Evolutionary conservation across 1,284 basidiomycete species (phyloP).

Genomic region (Leccinum subspadiceum): DNA sequence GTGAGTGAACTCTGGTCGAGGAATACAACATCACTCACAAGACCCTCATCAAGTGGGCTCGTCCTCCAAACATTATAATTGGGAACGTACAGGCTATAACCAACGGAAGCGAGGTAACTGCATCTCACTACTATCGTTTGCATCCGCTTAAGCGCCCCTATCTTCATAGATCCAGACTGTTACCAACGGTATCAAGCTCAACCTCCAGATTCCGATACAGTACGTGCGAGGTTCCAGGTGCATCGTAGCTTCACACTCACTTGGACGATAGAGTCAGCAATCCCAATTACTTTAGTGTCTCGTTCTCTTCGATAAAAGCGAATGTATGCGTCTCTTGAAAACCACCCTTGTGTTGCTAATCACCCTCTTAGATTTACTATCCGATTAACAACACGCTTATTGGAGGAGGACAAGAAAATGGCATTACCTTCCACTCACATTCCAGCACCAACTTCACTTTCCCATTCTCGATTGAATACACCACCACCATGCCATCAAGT

Average conservation of each 20-base stretch:
- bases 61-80: slow-evolving; percentile 73
- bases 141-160: slow-evolving; percentile 10
- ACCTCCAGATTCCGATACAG: slow-evolving; percentile 69
- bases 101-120: slow-evolving; percentile 43
- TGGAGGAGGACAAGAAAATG: slow-evolving; percentile 64
- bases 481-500: slow-evolving; percentile 57
- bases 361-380: slow-evolving; percentile 59
- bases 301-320: slow-evolving; percentile 69
- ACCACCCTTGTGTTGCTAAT: slow-evolving; percentile 9
- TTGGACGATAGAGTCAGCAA: slow-evolving; percentile 63
- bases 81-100: slow-evolving; percentile 48
- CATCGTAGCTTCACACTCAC: slow-evolving; percentile 12
- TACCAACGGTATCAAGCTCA: slow-evolving; percentile 54
- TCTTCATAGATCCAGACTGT: slow-evolving; percentile 38
- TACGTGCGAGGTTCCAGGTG: slow-evolving; percentile 34
- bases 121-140: slow-evolving; percentile 2
- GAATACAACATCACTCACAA: slow-evolving; percentile 10
- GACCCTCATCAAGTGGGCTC: slow-evolving; percentile 60
- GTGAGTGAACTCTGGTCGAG: slow-evolving; percentile 43
- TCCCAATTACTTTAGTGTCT: slow-evolving; percentile 82
- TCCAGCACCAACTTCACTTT: slow-evolving; percentile 76
- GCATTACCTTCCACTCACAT: slow-evolving; percentile 66
- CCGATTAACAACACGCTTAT: slow-evolving; percentile 62
- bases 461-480: slow-evolving; percentile 78
- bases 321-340: slow-evolving; percentile 39